Conservation (phyloP, 768 basidiomycete genomes). For the Cyclocybe aegerita region DNA sequence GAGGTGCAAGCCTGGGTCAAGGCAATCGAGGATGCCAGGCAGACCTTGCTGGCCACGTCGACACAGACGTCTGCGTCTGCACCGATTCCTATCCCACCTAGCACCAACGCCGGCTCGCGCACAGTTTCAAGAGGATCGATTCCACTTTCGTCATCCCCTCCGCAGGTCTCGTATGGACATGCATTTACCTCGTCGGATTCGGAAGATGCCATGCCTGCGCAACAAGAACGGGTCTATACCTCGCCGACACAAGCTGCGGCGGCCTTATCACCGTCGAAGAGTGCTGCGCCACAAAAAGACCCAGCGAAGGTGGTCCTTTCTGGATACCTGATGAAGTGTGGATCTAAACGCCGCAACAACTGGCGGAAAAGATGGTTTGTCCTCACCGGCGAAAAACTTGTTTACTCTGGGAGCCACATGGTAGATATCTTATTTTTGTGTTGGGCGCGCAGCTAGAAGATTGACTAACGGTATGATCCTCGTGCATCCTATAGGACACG, state of each 20-base stretch:
- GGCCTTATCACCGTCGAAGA: slow-evolving; percentile 44
- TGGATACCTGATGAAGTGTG: slow-evolving; percentile 97
- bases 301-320: slow-evolving; percentile 78
- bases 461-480: too few species aligned
- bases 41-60: slow-evolving; percentile 59
- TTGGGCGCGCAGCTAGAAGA: not conserved
- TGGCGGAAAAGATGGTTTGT: slow-evolving; percentile 99
- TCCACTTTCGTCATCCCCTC: slow-evolving; percentile 45
- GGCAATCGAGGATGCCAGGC: slow-evolving; percentile 76
- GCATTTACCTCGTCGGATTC: slow-evolving; percentile 77
- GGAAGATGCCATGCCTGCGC: slow-evolving; percentile 59
- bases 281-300: slow-evolving; percentile 43
- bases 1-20: slow-evolving; percentile 84
- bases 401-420: slow-evolving; percentile 95
- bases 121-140: slow-evolving; percentile 19
- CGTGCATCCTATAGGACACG: slow-evolving; percentile 61
- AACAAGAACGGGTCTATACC: slow-evolving; percentile 36
- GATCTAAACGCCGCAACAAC: slow-evolving; percentile 77
- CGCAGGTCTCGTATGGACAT: slow-evolving; percentile 39
- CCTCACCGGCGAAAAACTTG: slow-evolving; percentile 81
- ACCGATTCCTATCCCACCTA: slow-evolving; percentile 53
- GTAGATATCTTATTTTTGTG: slow-evolving; percentile 44
- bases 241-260: slow-evolving; percentile 43
- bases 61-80: slow-evolving; percentile 53
- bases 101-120: slow-evolving; percentile 10